Evolutionary conservation across 495 filamentous ascomycete genomes (phyloP).

Genomic region (Aspergillus indologenus): DNA sequence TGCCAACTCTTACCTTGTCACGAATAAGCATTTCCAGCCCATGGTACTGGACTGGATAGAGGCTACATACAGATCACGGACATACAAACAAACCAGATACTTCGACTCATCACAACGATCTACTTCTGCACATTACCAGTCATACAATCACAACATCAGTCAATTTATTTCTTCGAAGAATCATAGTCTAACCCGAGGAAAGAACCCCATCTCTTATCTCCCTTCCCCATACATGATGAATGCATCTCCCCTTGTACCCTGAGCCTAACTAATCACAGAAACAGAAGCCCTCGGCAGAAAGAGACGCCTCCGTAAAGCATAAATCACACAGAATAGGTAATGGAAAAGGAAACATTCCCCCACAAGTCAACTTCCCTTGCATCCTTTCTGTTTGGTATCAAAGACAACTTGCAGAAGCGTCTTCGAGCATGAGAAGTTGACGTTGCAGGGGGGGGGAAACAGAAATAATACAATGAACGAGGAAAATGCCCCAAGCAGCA

Average conservation of each 20-base stretch:
- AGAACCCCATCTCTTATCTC: background rate
- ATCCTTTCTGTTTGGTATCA: no score
- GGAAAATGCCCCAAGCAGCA: background rate
- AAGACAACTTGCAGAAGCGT: no score
- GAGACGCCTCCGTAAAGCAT: background rate
- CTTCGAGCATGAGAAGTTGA: no score
- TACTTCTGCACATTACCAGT: no score
- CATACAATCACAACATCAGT: background rate
- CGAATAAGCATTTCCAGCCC: no score
- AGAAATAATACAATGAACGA: background rate
- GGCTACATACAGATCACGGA: no score
- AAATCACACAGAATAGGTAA: background rate
- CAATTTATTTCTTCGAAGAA: conserved; percentile 3
- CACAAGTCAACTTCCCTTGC: background rate
- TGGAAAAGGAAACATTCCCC: background rate
- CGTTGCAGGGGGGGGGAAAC: no score
- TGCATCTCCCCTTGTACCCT: background rate
- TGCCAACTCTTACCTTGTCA: no score
- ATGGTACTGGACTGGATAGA: no score
- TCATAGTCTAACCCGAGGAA: background rate
- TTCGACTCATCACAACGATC: no score
- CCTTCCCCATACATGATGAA: background rate
- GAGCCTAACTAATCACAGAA: no score
- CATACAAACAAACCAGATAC: no score
- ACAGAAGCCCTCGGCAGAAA: background rate